phyloP scores from a whole-genome alignment of 2,329 filamentous ascomycete species.

The Lasiodiplodia theobromae region DNA sequence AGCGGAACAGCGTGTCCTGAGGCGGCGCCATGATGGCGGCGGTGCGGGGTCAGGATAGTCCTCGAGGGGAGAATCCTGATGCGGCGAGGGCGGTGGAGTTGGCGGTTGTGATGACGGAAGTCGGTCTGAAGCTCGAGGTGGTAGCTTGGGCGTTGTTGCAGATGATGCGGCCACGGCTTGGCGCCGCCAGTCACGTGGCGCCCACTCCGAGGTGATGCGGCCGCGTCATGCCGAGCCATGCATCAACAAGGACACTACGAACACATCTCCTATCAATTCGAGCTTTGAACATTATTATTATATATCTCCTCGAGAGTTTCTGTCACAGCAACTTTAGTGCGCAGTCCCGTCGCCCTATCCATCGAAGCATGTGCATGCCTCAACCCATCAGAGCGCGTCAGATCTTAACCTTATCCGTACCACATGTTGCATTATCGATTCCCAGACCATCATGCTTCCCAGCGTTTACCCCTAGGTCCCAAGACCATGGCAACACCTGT shows the following conservation, averaged over 20 bases:
- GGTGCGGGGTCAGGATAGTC: conserved; percentile 14
- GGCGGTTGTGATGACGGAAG: conserved; percentile 9
- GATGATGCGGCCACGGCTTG: conserved; percentile 19
- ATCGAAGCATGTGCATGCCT: background rate
- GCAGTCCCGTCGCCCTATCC: background rate
- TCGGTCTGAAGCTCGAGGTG: conserved; percentile 18
- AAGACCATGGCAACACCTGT: conserved; percentile 1
- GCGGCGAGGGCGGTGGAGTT: conserved; percentile 1
- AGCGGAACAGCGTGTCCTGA: conserved; percentile 97
- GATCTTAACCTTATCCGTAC: background rate
- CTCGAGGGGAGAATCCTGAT: conserved; percentile 15
- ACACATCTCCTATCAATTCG: background rate
- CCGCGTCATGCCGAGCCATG: background rate
- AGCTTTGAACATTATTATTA: background rate
- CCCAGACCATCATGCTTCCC: background rate
- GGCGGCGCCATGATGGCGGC: conserved; percentile 62
- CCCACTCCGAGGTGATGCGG: background rate
- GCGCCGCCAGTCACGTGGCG: conserved; percentile 9
- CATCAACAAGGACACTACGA: background rate
- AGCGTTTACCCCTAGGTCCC: conserved; percentile 5
- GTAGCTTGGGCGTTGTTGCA: conserved; percentile 25
- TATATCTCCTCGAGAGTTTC: background rate
- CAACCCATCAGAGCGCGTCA: background rate
- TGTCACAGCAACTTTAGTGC: background rate
- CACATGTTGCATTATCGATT: conserved; percentile 11